A percentile compares a stretch with the other conserved stretches of the same genome.
Evolutionary conservation across 495 filamentous ascomycete genomes (phyloP).

Genomic region (Rhypophila decipiens): DNA sequence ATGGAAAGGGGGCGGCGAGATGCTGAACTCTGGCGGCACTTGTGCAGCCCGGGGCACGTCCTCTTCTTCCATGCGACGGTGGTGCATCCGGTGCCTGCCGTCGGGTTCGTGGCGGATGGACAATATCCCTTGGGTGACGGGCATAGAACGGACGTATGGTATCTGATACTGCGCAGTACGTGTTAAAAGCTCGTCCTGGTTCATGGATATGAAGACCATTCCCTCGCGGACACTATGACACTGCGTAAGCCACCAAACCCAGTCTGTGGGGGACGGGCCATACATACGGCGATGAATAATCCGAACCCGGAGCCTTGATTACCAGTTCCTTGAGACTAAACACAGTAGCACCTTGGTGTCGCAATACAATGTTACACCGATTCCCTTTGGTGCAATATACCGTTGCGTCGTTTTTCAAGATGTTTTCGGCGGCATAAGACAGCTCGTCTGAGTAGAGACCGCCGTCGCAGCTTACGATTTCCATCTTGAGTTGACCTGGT

Average conservation of each 20-base stretch:
- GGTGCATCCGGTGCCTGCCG: too few species aligned
- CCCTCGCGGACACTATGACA: slow-evolving; percentile 85
- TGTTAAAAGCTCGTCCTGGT: slow-evolving; percentile 62
- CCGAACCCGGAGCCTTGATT: slow-evolving; percentile 76
- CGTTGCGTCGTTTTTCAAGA: slow-evolving; percentile 70
- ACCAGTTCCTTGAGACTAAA: slow-evolving; percentile 79
- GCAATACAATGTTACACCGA: slow-evolving; percentile 76
- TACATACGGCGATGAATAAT: slow-evolving; percentile 82
- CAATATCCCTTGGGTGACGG: slow-evolving; percentile 29
- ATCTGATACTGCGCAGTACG: slow-evolving; percentile 74
- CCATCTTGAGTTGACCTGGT: slow-evolving; percentile 72
- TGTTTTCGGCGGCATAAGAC: slow-evolving; percentile 68
- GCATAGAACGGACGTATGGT: slow-evolving; percentile 45
- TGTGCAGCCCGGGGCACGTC: slow-evolving; percentile 40
- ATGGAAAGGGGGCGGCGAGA: slow-evolving; percentile 32
- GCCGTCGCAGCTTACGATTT: slow-evolving; percentile 83
- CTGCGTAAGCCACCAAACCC: slow-evolving; percentile 19
- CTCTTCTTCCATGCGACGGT: slow-evolving; percentile 40
- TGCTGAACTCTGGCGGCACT: slow-evolving; percentile 46
- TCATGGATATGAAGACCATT: slow-evolving; percentile 89
- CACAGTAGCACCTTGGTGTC: slow-evolving; percentile 67
- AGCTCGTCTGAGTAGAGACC: slow-evolving; percentile 60
- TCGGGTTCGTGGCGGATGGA: slow-evolving; percentile 42
- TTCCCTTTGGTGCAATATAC: slow-evolving; percentile 86
- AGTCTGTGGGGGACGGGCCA: not conserved